phyloP scores from a whole-genome alignment of 2,329 filamentous ascomycete species.

The Sclerotinia sclerotiorum region DNA sequence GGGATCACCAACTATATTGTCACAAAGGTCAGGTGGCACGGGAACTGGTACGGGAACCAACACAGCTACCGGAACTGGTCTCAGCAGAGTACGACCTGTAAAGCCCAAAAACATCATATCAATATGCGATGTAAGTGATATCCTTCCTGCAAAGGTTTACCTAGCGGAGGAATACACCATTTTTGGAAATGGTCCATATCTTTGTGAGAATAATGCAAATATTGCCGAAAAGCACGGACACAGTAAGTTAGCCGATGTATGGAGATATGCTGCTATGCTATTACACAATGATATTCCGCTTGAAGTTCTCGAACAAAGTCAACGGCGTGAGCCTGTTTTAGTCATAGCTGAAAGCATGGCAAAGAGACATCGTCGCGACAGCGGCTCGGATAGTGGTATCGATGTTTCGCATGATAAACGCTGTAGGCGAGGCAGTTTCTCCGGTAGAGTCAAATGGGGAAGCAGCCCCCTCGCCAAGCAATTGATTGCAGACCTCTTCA shows the following conservation, averaged over 20 bases:
- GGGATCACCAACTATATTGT: slow-evolving; percentile 39
- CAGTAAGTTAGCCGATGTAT: slow-evolving; percentile 74
- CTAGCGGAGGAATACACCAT: slow-evolving; percentile 80
- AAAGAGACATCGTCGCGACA: slow-evolving; percentile 41
- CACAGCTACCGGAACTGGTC: slow-evolving; percentile 49
- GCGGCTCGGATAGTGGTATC: slow-evolving; percentile 50
- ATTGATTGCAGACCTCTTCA: slow-evolving; percentile 63
- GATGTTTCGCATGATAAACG: slow-evolving; percentile 47
- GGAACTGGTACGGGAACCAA: slow-evolving; percentile 47
- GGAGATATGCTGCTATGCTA: slow-evolving; percentile 77
- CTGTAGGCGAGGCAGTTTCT: slow-evolving; percentile 42
- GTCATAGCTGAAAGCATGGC: slow-evolving; percentile 67
- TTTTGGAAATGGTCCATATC: slow-evolving; percentile 76
- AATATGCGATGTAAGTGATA: slow-evolving; percentile 66
- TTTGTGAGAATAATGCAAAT: slow-evolving; percentile 80
- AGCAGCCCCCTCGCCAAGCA: slow-evolving; percentile 61
- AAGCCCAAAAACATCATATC: slow-evolving; percentile 68
- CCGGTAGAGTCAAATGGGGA: slow-evolving; percentile 67
- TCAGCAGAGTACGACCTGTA: slow-evolving; percentile 34
- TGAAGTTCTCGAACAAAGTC: slow-evolving; percentile 57
- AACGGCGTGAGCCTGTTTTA: slow-evolving; percentile 54
- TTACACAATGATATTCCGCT: slow-evolving; percentile 75
- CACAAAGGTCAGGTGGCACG: slow-evolving; percentile 37
- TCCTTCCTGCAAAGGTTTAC: slow-evolving; percentile 75
- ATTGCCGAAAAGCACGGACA: slow-evolving; percentile 72